phyloP scores from a whole-genome alignment of 2,329 filamentous ascomycete species.

The Xylaria sp. region DNA sequence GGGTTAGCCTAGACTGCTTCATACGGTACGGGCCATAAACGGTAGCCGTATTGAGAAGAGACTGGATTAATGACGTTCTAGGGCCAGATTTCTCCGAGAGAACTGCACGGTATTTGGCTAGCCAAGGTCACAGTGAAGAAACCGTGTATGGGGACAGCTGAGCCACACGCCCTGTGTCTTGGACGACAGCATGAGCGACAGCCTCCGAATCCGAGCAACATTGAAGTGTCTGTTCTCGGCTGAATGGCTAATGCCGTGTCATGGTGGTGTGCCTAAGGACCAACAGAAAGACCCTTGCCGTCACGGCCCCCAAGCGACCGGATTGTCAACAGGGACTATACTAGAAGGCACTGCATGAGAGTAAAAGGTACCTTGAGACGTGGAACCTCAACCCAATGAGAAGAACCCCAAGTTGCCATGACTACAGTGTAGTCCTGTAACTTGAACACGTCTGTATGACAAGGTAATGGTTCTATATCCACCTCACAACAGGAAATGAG shows the following conservation, averaged over 20 bases:
- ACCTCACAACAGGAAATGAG: constrained; percentile 18
- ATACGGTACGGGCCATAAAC: constrained; percentile 48
- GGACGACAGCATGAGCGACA: constrained; percentile 42
- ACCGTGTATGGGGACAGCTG: constrained; percentile 43
- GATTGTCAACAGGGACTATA: constrained; percentile 35
- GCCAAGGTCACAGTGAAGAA: constrained; percentile 40
- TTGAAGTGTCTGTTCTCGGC: constrained; percentile 51
- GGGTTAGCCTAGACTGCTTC: constrained; percentile 36
- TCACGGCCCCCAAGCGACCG: constrained; percentile 40
- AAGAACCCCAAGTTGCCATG: constrained; percentile 14
- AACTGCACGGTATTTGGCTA: constrained; percentile 43
- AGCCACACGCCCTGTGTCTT: constrained; percentile 47
- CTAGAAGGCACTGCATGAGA: constrained; percentile 30
- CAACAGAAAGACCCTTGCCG: constrained; percentile 43
- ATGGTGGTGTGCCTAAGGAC: constrained; percentile 45
- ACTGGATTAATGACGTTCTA: constrained; percentile 42
- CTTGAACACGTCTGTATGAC: constrained; percentile 14
- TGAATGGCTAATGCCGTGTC: constrained; percentile 57
- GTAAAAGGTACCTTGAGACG: constrained; percentile 14
- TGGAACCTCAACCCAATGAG: constrained; percentile 16
- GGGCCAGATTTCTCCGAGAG: constrained; percentile 43
- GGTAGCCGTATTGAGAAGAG: constrained; percentile 47
- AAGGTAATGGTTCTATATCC: constrained; percentile 24
- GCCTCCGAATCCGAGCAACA: constrained; percentile 45
- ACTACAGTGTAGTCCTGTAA: constrained; percentile 12